Evolutionary conservation across 2,329 filamentous ascomycete genomes (phyloP), one percentile per base, ranked within the genome.

Genomic region (Neopestalotiopsis clavispora): DNA sequence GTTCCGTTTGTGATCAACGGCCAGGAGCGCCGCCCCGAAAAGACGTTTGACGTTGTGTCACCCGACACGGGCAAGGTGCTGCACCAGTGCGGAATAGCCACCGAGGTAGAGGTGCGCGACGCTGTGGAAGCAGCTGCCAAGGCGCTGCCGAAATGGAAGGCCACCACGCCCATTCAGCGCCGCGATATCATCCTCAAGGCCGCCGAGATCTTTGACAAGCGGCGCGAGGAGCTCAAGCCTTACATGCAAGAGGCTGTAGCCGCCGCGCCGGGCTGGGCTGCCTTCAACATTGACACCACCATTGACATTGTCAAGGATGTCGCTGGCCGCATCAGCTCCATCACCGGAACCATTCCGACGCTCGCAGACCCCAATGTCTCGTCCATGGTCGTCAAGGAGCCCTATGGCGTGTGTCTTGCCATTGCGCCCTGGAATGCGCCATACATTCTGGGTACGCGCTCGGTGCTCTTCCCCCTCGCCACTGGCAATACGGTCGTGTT

Each of bases 341-440:
- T 81, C 45, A 69, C 71, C 60, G 81, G 78, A 32, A 75, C 70
- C 23, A 75, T 81, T 17, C 78, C 80, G 4, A 71, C 72, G 2
- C 75, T 76, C 0, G 71, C 70, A 4, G 71, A 85, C 9, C 83
- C 87, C 58, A 87, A 84, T 0, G 83, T 84, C 40, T 83, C 80
- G 40, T 89, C 89, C 0, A 81, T 93, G 71, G 80, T 93, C 3
- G 82, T 87, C 71, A 91, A 90, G 77, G 90, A 92, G 77, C 90
- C 91, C 0, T 90, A 87, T 73, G 91, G 91, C 3, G 90, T 92
- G 9, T 83, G 91, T 34, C 78, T 92, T 59, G 87, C 85, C 5
- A 92, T 92, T 75, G 90, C 89, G 4, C 90, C 91, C 5, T 93
- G 91, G 91, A 84, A 85, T 56, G 83, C 82, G 0, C 78, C 83